Base-by-base conservation (phyloP, 192 early-diverging fungal genomes). In the Coemansia erecta region DNA sequence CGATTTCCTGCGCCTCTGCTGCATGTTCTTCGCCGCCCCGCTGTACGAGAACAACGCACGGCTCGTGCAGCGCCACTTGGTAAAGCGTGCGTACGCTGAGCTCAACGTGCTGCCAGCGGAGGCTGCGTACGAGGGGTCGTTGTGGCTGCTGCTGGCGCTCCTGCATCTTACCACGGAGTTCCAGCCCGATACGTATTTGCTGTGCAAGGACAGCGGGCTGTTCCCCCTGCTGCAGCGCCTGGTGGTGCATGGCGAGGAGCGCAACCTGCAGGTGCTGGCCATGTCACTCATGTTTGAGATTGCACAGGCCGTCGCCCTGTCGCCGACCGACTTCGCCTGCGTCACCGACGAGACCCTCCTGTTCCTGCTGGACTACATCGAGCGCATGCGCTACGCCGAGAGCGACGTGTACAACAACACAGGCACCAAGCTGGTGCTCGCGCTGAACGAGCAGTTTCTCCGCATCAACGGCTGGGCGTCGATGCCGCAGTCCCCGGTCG, bases 241-340 rank as follows among this genome's bases (percentile, higher is more conserved):
- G 49, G 68, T 72, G 23, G 5, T 66, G 14, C 53, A 61, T 4
- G 33, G 51, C 3, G 40, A 61, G 2, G 75, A 77, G 24, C 44
- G 22, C 50, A 57, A 72, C 46, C 44, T 72, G 55, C 64, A 77
- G 23, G 75, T 77, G 12, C 55, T 77, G 55, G 75, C 61, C 60
- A 77, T 77, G 75, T 77, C 75, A 53, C 59, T 77, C 44, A 77
- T 77, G 75, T 77, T 77, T 77, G 75, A 77, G 40, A 64, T 77
- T 55, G 68, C 69, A 0, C 75, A 77, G 69, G 68, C 69, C 21
- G 75, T 72, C 53, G 19, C 55, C 58, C 62, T 77, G 12, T 64
- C 75, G 9, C 61, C 61, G 33, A 47, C 75, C 2, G 75, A 77
- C 45, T 33, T 64, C 21, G 53, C 56, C 18, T 68, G 69, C 41